phyloP scores from a whole-genome alignment of 2,329 filamentous ascomycete genomes.

The Purpureocillium takamizusanense region DNA sequence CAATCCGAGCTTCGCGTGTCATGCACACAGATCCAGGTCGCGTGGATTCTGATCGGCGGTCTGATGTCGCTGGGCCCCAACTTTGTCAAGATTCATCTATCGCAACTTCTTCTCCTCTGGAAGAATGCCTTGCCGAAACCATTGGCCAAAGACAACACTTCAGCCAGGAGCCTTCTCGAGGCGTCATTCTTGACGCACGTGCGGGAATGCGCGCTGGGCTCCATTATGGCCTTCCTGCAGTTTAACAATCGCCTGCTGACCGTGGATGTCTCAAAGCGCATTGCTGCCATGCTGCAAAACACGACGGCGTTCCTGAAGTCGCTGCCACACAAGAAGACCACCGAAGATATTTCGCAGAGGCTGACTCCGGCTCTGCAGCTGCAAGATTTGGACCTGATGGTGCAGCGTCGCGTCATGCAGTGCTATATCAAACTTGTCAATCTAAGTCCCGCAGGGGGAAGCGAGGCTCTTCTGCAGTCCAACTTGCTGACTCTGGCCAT shows the following conservation, averaged over 20 bases:
- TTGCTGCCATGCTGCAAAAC: constrained; percentile 91
- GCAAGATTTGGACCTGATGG: constrained; percentile 86
- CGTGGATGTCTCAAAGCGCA: constrained; percentile 84
- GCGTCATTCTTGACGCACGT: constrained; percentile 91
- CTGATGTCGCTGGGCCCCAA: constrained; percentile 95
- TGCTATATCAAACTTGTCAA: constrained; percentile 90
- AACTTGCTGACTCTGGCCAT: constrained; percentile 86
- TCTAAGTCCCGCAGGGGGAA: constrained; percentile 74
- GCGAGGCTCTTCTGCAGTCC: constrained; percentile 80
- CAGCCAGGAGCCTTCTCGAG: constrained; percentile 75
- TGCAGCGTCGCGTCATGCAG: constrained; percentile 83
- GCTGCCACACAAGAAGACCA: constrained; percentile 72
- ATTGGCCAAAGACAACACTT: constrained; percentile 82
- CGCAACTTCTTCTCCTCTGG: constrained; percentile 88
- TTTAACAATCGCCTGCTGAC: constrained; percentile 90
- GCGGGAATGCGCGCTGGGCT: constrained; percentile 85
- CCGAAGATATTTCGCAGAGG: constrained; percentile 77
- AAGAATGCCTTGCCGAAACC: constrained; percentile 95
- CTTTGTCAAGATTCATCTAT: constrained; percentile 97
- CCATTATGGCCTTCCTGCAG: constrained; percentile 83
- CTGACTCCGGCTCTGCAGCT: constrained; percentile 80
- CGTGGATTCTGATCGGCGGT: constrained; percentile 94
- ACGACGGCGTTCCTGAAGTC: constrained; percentile 84
- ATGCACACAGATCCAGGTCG: constrained; percentile 91
- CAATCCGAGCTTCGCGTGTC: constrained; percentile 86